These are phyloP conservation scores for Aquilaria malaccensis DNA, from an alignment of 345 rosid species.

Conservation along the genomic window DNA sequence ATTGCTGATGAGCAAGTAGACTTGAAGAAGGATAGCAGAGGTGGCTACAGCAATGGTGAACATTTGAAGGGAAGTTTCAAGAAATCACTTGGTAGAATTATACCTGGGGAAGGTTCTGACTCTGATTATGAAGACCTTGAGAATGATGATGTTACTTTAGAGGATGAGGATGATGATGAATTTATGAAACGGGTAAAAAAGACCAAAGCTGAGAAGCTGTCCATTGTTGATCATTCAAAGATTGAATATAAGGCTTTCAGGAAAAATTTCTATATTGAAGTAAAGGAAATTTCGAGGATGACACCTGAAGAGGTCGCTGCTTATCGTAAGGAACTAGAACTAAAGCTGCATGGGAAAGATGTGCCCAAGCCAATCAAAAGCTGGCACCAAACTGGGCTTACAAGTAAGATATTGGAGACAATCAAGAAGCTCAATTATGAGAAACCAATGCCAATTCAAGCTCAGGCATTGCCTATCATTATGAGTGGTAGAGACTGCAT, in stretches of 20 bases:
- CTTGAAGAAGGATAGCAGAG: constrained; percentile 25
- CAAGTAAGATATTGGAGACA: constrained; percentile 76
- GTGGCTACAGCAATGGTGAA: constrained; percentile 32
- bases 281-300: constrained; percentile 79
- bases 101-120: constrained; percentile 90
- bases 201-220: constrained; percentile 85
- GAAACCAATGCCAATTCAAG: constrained; percentile 94
- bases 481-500: constrained; percentile 99
- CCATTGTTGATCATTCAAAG: constrained; percentile 91
- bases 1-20: constrained; percentile 21
- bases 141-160: constrained; percentile 49
- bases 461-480: constrained; percentile 86
- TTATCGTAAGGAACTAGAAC: constrained; percentile 77
- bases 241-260: constrained; percentile 75
- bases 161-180: constrained; percentile 93
- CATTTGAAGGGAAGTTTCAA: constrained; percentile 41
- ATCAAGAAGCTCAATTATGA: constrained; percentile 83
- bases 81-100: constrained; percentile 79
- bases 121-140: constrained; percentile 67
- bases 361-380: constrained; percentile 83
- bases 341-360: constrained; percentile 94
- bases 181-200: constrained; percentile 98
- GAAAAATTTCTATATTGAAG: constrained; percentile 84
- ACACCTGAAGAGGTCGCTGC: constrained; percentile 70
- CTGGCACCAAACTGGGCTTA: constrained; percentile 94